phyloP scores from a whole-genome alignment of 805 yeast genomes.

The Yueomyces sinensis region DNA sequence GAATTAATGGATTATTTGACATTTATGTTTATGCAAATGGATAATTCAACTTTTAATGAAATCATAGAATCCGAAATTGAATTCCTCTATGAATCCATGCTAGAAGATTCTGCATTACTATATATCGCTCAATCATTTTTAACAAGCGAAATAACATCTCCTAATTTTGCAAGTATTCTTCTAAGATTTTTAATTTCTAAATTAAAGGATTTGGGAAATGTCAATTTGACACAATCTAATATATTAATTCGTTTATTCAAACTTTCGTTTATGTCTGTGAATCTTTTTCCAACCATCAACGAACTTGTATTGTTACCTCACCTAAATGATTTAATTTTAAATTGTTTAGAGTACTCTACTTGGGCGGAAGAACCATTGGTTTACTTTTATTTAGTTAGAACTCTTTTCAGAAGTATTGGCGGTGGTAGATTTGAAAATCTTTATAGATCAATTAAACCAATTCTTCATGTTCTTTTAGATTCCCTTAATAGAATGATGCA shows the following conservation, averaged over 20 bases:
- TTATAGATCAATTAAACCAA: conserved; percentile 86
- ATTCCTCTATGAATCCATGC: conserved; percentile 62
- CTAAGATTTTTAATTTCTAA: conserved; percentile 63
- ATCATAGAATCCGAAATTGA: conserved; percentile 72
- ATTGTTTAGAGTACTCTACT: conserved; percentile 66
- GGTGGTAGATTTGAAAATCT: conserved; percentile 92
- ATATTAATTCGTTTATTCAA: conserved; percentile 79
- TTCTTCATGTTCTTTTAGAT: conserved; percentile 74
- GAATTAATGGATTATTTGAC: conserved; percentile 94
- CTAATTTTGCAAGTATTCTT: conserved; percentile 78
- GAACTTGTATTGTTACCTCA: conserved; percentile 85
- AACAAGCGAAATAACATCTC: conserved; percentile 88
- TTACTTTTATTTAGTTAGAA: conserved; percentile 77
- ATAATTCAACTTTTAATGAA: conserved; percentile 91
- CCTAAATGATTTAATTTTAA: conserved; percentile 66
- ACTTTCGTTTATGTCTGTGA: conserved; percentile 90
- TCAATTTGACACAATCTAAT: conserved; percentile 63
- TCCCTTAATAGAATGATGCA: conserved; percentile 72
- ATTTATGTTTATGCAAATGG: conserved; percentile 84
- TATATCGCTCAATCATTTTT: conserved; percentile 90
- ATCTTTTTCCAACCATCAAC: conserved; percentile 74
- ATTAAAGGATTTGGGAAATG: conserved; percentile 66
- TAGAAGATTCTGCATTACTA: conserved; percentile 70
- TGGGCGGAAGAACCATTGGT: conserved; percentile 83
- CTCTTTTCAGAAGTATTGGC: conserved; percentile 85